Evolutionary conservation across 1,139 yeast genomes (phyloP).

Genomic region (Yamadazyma jaroonii): DNA sequence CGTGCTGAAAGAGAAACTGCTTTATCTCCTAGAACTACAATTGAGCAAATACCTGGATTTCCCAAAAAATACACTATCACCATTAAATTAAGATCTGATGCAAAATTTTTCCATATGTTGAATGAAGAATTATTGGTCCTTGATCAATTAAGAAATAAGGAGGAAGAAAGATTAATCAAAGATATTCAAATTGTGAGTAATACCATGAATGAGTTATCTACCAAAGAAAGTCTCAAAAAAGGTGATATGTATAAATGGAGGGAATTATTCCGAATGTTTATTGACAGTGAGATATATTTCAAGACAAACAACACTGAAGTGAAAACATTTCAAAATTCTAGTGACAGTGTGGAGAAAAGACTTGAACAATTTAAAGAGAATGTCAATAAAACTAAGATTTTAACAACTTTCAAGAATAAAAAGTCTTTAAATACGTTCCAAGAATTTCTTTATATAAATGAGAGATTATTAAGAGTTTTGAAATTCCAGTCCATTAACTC

Average conservation of each 20-base stretch:
- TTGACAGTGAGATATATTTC: constrained; percentile 66
- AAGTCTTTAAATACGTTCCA: constrained; percentile 46
- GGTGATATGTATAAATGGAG: constrained; percentile 72
- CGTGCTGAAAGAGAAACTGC: constrained; percentile 1
- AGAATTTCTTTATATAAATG: constrained; percentile 52
- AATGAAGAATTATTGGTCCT: constrained; percentile 54
- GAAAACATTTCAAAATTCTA: constrained; percentile 38
- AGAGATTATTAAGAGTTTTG: constrained; percentile 53
- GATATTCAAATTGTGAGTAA: constrained; percentile 45
- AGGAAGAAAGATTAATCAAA: constrained; percentile 42
- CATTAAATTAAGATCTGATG: constrained; percentile 40
- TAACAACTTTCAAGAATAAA: constrained; percentile 47
- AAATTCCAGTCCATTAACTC: constrained; percentile 63
- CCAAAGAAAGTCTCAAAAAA: constrained; percentile 28
- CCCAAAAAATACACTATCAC: constrained; percentile 26
- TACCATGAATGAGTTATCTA: constrained; percentile 34
- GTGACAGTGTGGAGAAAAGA: constrained; percentile 37
- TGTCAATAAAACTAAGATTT: constrained; percentile 39
- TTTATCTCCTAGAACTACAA: constrained; percentile 12
- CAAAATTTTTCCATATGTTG: constrained; percentile 56
- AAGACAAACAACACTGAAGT: constrained; percentile 47
- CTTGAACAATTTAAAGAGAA: constrained; percentile 42
- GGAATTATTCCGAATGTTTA: constrained; percentile 59
- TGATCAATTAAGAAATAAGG: constrained; percentile 42
- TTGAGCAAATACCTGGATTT: constrained; percentile 6